Percentiles rank a stretch among this genome's conserved stretches.
phyloP scores from a whole-genome alignment of 441 rosid species.

The Theobroma grandiflorum region DNA sequence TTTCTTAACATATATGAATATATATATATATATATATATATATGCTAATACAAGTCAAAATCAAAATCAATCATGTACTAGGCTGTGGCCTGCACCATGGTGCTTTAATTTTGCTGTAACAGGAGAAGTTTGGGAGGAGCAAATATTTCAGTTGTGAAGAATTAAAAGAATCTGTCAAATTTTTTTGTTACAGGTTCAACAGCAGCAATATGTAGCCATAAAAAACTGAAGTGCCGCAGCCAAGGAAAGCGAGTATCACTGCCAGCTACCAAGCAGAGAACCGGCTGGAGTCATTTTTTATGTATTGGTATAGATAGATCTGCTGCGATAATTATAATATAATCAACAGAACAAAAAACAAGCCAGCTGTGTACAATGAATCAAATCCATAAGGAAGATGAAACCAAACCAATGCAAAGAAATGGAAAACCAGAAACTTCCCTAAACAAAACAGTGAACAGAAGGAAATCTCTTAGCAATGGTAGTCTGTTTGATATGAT shows the following conservation, averaged over 20 bases:
- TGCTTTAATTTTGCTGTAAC: not conserved
- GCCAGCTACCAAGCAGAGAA: not conserved
- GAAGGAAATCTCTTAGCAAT: slow-evolving; percentile 5
- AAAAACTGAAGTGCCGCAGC: not conserved
- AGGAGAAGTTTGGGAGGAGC: not conserved
- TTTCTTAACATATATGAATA: not conserved
- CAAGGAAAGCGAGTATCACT: not conserved
- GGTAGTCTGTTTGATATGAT: not conserved
- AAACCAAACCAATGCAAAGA: slow-evolving; percentile 3
- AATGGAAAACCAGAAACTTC: slow-evolving; percentile 1
- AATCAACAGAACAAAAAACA: not conserved
- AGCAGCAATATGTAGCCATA: not conserved
- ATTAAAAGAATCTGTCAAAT: not conserved
- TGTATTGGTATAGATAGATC: not conserved
- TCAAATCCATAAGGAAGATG: not conserved
- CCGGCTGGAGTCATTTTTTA: not conserved
- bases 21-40: not conserved
- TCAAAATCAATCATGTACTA: not conserved
- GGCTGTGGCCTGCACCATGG: not conserved
- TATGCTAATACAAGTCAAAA: not conserved
- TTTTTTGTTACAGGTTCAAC: not conserved
- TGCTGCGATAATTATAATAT: not conserved
- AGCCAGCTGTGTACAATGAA: not conserved
- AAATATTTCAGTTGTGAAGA: not conserved
- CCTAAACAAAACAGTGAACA: slow-evolving; percentile 1